Evolutionary conservation across 768 basidiomycete species (phyloP).

Genomic region (Mycena capillaripes): DNA sequence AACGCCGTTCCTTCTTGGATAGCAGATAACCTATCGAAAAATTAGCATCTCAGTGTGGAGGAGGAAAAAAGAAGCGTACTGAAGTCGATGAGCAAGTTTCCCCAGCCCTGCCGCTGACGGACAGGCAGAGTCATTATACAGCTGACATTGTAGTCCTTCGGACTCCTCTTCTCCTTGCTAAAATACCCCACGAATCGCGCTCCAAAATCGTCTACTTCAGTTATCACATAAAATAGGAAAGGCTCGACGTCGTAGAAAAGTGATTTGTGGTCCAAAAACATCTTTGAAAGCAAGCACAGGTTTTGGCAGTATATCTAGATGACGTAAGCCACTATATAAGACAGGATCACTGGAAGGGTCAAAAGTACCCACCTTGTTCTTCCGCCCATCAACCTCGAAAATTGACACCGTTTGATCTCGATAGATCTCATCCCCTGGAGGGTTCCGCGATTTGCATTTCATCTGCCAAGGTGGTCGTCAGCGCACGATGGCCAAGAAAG

Average conservation of each 20-base stretch:
- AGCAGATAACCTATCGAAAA: conserved; percentile 84
- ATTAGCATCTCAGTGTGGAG: background rate
- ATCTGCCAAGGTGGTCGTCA: conserved; percentile 61
- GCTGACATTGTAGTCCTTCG: conserved; percentile 96
- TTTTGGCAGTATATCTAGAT: conserved; percentile 97
- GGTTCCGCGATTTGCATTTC: conserved; percentile 96
- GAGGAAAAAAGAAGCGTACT: conserved; percentile 70
- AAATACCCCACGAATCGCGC: conserved; percentile 98
- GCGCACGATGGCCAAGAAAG: background rate
- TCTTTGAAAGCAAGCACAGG: conserved; percentile 95
- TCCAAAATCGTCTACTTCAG: conserved; percentile 90
- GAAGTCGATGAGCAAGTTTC: conserved; percentile 96
- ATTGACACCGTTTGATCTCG: conserved; percentile 90
- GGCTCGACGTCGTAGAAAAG: conserved; percentile 99
- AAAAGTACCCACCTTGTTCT: conserved; percentile 81
- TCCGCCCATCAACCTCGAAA: conserved; percentile 98
- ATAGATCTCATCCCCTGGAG: conserved; percentile 99
- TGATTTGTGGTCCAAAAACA: conserved; percentile 99
- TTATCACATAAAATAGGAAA: conserved; percentile 98
- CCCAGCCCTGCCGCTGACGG: conserved; percentile 96
- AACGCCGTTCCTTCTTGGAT: conserved; percentile 92
- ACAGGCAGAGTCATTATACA: conserved; percentile 99
- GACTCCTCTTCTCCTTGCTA: conserved; percentile 97
- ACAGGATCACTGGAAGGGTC: conserved; percentile 19
- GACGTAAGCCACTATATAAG: conserved; percentile 26